A percentile compares a stretch with the other conserved stretches of the same genome.
Conservation (phyloP, 257 asterid genomes). For the Solanum paucissectum region DNA sequence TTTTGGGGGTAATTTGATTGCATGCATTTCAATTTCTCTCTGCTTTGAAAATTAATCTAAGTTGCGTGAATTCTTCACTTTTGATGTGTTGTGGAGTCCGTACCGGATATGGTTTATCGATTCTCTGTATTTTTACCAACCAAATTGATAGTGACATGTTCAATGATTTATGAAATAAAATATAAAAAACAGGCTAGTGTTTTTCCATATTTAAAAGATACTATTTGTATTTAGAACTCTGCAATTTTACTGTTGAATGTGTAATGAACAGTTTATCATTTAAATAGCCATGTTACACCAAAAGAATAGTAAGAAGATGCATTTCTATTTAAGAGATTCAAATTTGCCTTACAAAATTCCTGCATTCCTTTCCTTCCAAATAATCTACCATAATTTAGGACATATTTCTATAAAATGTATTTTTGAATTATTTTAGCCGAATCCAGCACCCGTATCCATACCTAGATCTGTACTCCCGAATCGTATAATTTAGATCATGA, state of each 20-base stretch:
- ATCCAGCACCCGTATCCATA: neutral
- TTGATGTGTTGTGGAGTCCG: neutral
- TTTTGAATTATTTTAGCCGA: neutral
- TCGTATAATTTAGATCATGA: neutral
- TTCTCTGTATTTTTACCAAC: neutral
- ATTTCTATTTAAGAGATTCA: too few relatives aligned
- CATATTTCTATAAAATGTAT: too few relatives aligned
- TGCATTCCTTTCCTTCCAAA: neutral
- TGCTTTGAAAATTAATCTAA: neutral
- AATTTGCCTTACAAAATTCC: too few relatives aligned
- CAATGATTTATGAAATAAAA: neutral
- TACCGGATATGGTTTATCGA: neutral
- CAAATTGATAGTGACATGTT: neutral
- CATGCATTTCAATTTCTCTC: neutral
- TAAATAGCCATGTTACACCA: neutral
- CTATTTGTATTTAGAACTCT: too few relatives aligned
- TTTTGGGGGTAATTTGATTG: conserved; percentile 1
- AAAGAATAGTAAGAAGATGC: neutral
- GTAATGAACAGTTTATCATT: neutral
- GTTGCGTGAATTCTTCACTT: neutral
- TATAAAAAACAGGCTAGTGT: neutral
- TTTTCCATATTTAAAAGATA: neutral
- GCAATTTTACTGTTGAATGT: neutral
- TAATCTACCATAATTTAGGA: neutral
- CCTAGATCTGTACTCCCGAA: neutral